phyloP scores from a whole-genome alignment of 2,329 filamentous ascomycete species.

The Xylariomycetidae sp. region DNA sequence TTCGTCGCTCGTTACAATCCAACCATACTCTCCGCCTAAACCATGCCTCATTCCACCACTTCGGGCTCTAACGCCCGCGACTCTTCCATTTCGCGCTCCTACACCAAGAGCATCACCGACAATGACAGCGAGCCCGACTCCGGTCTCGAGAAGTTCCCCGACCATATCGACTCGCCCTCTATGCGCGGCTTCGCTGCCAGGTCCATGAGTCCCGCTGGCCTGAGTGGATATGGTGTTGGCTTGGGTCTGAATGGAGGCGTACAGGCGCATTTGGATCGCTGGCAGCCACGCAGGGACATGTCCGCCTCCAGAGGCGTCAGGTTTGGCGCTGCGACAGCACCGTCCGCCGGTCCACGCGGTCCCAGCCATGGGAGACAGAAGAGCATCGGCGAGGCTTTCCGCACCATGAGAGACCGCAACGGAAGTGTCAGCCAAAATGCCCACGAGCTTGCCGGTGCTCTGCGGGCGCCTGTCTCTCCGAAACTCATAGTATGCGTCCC shows the following conservation, averaged over 20 bases:
- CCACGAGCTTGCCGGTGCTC: constrained; percentile 84
- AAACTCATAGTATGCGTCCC: constrained; percentile 67
- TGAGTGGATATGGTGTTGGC: constrained; percentile 26
- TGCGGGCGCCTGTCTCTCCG: constrained; percentile 84
- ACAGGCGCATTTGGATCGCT: constrained; percentile 24
- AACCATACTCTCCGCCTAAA: constrained; percentile 10
- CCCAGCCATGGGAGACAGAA: constrained; percentile 63
- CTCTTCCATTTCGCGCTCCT: constrained; percentile 24
- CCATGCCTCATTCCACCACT: constrained; percentile 28
- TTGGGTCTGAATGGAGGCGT: constrained; percentile 24
- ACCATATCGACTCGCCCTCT: constrained; percentile 27
- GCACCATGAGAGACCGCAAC: constrained; percentile 71
- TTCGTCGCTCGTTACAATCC: constrained; percentile 23
- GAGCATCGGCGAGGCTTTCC: constrained; percentile 84
- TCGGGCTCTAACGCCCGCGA: constrained; percentile 26
- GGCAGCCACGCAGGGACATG: constrained; percentile 23
- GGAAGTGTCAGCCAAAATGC: constrained; percentile 89
- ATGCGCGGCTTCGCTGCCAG: constrained; percentile 23
- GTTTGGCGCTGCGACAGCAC: constrained; percentile 21
- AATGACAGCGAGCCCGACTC: constrained; percentile 19
- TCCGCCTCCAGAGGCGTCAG: constrained; percentile 21
- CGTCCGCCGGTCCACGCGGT: constrained; percentile 19
- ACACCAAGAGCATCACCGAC: constrained; percentile 18
- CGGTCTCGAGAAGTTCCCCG: constrained; percentile 29
- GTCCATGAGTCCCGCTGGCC: constrained; percentile 21